Evolutionary conservation across 1,284 basidiomycete species (phyloP).

Genomic region (Cutaneotrichosporon spelunceum): DNA sequence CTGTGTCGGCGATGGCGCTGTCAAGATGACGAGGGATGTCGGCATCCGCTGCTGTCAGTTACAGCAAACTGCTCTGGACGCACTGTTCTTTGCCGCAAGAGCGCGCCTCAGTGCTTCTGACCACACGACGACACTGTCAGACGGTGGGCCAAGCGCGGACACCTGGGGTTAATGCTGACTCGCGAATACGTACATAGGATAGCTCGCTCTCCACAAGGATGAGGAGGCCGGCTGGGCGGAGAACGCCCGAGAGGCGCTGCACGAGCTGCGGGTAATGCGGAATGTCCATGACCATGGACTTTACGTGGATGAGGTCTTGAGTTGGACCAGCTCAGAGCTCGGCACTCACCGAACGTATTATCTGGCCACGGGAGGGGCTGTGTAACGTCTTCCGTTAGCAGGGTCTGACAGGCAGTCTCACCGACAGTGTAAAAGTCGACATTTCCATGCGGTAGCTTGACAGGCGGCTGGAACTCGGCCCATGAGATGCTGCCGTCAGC

Average conservation of each 20-base stretch:
- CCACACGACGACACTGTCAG: constrained; percentile 22
- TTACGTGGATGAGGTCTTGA: constrained; percentile 49
- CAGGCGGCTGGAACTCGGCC: constrained; percentile 21
- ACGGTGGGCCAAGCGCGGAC: constrained; percentile 11
- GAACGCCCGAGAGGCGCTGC: constrained; percentile 35
- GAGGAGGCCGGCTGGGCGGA: constrained; percentile 42
- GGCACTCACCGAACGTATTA: constrained; percentile 31
- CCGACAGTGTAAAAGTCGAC: constrained; percentile 41
- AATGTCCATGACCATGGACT: constrained; percentile 35
- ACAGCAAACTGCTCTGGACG: constrained; percentile 4
- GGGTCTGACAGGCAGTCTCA: constrained; percentile 15
- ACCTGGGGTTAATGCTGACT: constrained; percentile 15
- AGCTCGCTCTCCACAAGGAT: constrained; percentile 44
- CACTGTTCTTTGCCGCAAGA: constrained; percentile 26
- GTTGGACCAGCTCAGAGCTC: not conserved
- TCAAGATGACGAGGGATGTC: constrained; percentile 26
- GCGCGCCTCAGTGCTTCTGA: constrained; percentile 32
- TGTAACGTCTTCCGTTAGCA: constrained; percentile 28
- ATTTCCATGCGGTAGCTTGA: constrained; percentile 33
- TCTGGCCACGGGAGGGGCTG: constrained; percentile 32
- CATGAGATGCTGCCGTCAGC: constrained; percentile 33
- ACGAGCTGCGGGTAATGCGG: constrained; percentile 37
- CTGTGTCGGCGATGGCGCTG: constrained; percentile 24
- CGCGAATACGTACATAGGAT: constrained; percentile 31
- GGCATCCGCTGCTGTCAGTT: constrained; percentile 28